phyloP scores from a whole-genome alignment of 257 asterid species.

The Solanum gracilifrons region DNA sequence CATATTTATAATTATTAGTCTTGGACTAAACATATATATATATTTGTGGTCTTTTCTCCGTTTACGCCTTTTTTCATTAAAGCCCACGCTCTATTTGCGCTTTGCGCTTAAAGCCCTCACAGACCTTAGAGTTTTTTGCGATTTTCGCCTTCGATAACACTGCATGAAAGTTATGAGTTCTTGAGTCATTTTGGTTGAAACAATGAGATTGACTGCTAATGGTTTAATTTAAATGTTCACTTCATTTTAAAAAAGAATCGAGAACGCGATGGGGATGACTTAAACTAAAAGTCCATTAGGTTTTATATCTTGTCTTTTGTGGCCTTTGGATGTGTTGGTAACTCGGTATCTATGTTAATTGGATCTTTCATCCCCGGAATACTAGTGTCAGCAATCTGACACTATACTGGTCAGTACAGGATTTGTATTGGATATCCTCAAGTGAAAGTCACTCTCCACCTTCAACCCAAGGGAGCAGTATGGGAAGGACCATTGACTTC shows the following conservation, averaged over 20 bases:
- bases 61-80: no score
- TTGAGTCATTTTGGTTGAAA: neutral
- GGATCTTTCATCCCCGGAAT: neutral
- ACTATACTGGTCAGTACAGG: neutral
- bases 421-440: neutral
- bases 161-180: neutral
- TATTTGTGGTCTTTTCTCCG: no score
- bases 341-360: neutral
- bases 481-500: neutral
- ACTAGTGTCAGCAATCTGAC: neutral
- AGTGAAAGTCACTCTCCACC: neutral
- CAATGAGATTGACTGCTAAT: neutral
- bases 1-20: no score
- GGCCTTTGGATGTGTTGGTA: neutral
- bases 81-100: no score
- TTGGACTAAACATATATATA: no score
- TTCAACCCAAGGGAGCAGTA: neutral
- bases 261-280: neutral
- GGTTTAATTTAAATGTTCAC: neutral
- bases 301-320: neutral
- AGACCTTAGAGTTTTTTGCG: no score
- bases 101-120: no score
- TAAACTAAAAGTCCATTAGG: neutral
- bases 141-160: no score
- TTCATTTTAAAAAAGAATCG: neutral